Evolutionary conservation across 345 rosid species (phyloP), one percentile per base, ranked within the genome.

Genomic region (Rhizophora mangle): DNA sequence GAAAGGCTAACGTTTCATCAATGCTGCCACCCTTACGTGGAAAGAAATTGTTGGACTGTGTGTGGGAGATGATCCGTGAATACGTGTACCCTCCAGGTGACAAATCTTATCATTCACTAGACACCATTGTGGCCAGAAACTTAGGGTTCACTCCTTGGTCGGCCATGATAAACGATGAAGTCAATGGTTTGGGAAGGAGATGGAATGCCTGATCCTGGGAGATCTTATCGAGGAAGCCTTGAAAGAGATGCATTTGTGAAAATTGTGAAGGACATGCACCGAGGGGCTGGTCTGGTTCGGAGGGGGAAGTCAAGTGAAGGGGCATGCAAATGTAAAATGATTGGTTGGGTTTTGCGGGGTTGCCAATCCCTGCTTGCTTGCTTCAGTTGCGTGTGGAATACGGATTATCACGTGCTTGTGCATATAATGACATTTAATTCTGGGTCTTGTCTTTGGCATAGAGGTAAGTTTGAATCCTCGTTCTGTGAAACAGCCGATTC

Each of bases 201-300:
- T 93, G 68, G 97, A 89, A 79, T 59, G 78, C 71, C 59, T 81
- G 64, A 84, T 93, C 20, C 72, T 84, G 29, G 78, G 74, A 39
- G 89, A 88, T 62, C 64, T 90, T 60, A 69, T 89, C 26, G 81
- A 80, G 32, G 97, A 88, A 63, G 62, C 85, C 72, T 68, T 83
- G n/a, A 67, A 57, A 8, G 80, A 76, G 46, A 24, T 56, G 60
- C 29, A 15, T 24, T 10, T 3, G 29, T 9, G 30, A 56, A 6
- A 10, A 11, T 56, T 21, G 31, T 11, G 31, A 56, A 56, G 60
- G 16, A 10, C 60, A 16, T 24, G 30, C 11, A 56, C 15, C 3
- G 47, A 15, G 49, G 49, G 49, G 18, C 49, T 43, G 15, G 49
- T 43, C 49, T 43, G 18, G 49, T 11, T 43, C 49, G 0, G 49